Percentiles rank a stretch among this genome's conserved stretches.
These are phyloP conservation scores for Dissophora globulifera DNA, from an alignment of 192 early-diverging fungal genomes.

Conservation along the genomic window DNA sequence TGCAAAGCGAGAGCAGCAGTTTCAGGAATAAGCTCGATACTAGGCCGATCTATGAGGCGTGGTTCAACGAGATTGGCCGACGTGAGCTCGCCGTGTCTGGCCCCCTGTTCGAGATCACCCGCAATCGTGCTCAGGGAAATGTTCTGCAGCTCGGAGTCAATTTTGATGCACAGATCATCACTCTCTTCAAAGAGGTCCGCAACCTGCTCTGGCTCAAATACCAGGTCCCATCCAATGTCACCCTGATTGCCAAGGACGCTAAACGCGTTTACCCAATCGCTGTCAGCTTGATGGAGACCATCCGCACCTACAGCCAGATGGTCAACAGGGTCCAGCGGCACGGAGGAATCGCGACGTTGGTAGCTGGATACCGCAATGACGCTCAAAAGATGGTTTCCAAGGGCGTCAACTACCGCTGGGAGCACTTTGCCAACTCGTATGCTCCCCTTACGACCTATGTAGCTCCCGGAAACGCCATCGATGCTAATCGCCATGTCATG, in stretches of 20 bases:
- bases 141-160: constrained; percentile 86
- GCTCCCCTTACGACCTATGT: constrained; percentile 44
- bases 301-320: constrained; percentile 91
- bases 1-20: constrained; percentile 85
- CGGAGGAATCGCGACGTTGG: constrained; percentile 78
- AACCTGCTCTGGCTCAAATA: constrained; percentile 97
- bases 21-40: constrained; percentile 97
- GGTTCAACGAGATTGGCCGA: constrained; percentile 86
- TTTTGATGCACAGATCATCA: constrained; percentile 95
- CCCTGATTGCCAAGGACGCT: constrained; percentile 93
- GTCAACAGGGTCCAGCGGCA: constrained; percentile 81
- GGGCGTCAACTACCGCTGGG: constrained; percentile 89
- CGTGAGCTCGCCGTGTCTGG: constrained; percentile 87
- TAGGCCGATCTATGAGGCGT: constrained; percentile 88
- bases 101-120: constrained; percentile 89
- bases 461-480: constrained; percentile 54
- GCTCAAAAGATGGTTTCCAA: constrained; percentile 87
- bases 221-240: constrained; percentile 90
- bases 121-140: constrained; percentile 79
- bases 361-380: constrained; percentile 95
- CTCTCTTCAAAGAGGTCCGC: constrained; percentile 98
- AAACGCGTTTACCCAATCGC: constrained; percentile 98
- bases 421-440: constrained; percentile 90
- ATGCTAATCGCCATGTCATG: constrained; percentile 82
- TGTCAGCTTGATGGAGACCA: constrained; percentile 94